Percentiles rank a stretch among this genome's conserved stretches.
phyloP scores from a whole-genome alignment of 306 rosid species.

The Citrullus amarus region DNA sequence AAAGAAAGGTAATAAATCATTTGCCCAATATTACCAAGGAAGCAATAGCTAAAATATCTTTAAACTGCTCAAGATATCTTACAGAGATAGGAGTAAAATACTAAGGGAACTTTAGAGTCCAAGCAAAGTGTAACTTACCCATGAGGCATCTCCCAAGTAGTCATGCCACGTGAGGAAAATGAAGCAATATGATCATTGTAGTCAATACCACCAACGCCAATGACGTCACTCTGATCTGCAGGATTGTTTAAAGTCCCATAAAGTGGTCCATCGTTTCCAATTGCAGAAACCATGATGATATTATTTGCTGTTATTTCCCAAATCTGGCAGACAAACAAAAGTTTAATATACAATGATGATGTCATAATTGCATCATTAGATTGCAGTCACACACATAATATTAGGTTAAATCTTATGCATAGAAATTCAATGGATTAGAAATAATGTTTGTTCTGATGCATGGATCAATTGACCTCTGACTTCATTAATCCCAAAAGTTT shows the following conservation, averaged over 20 bases:
- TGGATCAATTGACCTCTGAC: not conserved
- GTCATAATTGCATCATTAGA: not conserved
- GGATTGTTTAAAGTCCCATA: conserved; percentile 97
- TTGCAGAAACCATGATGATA: conserved; percentile 95
- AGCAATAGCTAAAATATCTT: not conserved
- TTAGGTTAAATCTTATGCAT: not conserved
- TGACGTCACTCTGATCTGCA: conserved; percentile 92
- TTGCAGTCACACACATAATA: not conserved
- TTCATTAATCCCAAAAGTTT: not conserved
- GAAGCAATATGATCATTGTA: conserved; percentile 97
- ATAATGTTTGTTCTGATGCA: not conserved
- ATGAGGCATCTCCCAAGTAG: conserved; percentile 98
- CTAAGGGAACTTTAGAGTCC: not conserved
- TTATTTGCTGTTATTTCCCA: conserved; percentile 98
- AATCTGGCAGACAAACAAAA: conserved; percentile 40
- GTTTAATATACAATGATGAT: not conserved
- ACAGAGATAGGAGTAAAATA: not conserved
- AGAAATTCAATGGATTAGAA: not conserved
- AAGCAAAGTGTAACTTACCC: conserved; percentile 39
- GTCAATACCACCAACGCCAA: conserved; percentile 98
- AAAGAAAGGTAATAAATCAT: not conserved
- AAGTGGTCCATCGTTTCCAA: conserved; percentile 98
- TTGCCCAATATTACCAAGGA: not conserved
- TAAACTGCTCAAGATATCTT: not conserved
- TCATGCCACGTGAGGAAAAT: conserved; percentile 98